Evolutionary conservation across 1,139 yeast species (phyloP).

Genomic region (Debaryomycetaceae sp.): DNA sequence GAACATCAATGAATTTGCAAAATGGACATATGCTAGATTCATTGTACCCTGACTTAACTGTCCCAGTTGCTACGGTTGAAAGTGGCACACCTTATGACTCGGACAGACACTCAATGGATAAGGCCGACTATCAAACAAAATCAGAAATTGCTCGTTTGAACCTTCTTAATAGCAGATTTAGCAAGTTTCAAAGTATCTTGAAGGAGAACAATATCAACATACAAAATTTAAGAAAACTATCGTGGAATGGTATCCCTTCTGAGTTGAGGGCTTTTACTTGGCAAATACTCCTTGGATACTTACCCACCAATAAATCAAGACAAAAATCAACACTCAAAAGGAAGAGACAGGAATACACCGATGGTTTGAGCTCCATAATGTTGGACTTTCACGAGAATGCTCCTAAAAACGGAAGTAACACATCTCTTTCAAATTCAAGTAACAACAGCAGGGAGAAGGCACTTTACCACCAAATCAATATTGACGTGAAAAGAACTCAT

Average conservation of each 20-base stretch:
- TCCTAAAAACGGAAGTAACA: conserved; percentile 11
- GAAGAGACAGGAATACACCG: conserved; percentile 82
- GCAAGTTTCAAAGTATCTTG: conserved; percentile 64
- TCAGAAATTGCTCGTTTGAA: conserved; percentile 55
- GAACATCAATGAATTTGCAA: conserved; percentile 10
- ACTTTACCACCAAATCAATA: conserved; percentile 93
- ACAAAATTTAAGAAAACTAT: conserved; percentile 64
- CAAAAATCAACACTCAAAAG: conserved; percentile 66
- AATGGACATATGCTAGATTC: conserved; percentile 39
- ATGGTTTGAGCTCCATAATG: conserved; percentile 48
- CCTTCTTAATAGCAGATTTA: conserved; percentile 57
- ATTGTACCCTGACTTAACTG: conserved; percentile 35
- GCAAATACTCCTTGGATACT: conserved; percentile 85
- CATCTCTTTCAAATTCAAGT: conserved; percentile 33
- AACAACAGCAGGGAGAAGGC: conserved; percentile 53
- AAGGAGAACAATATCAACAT: conserved; percentile 56
- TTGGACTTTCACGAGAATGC: conserved; percentile 50
- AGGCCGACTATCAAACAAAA: conserved; percentile 29
- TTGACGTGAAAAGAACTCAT: conserved; percentile 93
- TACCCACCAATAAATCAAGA: conserved; percentile 80
- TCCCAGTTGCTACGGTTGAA: conserved; percentile 13
- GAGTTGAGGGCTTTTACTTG: conserved; percentile 81
- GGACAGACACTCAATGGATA: conserved; percentile 15
- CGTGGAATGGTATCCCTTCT: conserved; percentile 94
- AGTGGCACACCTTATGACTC: not conserved